Base-by-base conservation (phyloP, 78 protist species). In the Dictyostelium intermedium region DNA sequence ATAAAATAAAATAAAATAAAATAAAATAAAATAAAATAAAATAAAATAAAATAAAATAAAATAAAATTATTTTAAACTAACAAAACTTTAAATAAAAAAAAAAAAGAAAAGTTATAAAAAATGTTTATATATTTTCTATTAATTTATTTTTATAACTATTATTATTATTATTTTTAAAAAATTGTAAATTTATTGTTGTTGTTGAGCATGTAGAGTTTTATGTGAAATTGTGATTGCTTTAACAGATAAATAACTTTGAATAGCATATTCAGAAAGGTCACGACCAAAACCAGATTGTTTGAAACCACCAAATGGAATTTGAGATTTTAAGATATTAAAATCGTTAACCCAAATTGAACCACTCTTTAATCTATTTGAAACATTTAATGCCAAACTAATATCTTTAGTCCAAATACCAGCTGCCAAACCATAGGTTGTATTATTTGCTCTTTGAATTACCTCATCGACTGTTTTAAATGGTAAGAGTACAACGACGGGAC, bases 391-490 rank as follows among this genome's bases (percentile, higher is more conserved):
- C 2, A 41, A 32, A n/a, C 60, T 63, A 7, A 91, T 77, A 79
- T 93, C 70, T 56, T 91, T 70, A n/a, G 97, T 94, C 87, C 83
- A 95, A 61, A 97, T 35, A 53, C 96, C 95, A 25, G 97, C 96
- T 34, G 97, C 97, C 10, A 97, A 85, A 47, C 98, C 98, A 84
- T 94, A 97, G 18, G 10, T 10, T 30, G 96, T 53, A 60, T 91
- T 39, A 84, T 97, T 97, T 73, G 97, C 97, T 34, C 96, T 30
- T 41, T 35, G 8, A 60, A 96, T 56, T 3, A 91, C 98, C 74
- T 97, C 97, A 14, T 96, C 97, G 6, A 70, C 81, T 25, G 82
- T 84, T 45, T 91, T 80, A 66, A 91, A 97, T 37, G 50, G 92
- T 16, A 78, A 35, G 25, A 95, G n/a, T 32, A 53, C 69, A 37